These are phyloP conservation scores for Macadamia integrifolia DNA, from an alignment of 164 flowering plant genomes.

Conservation along the genomic window DNA sequence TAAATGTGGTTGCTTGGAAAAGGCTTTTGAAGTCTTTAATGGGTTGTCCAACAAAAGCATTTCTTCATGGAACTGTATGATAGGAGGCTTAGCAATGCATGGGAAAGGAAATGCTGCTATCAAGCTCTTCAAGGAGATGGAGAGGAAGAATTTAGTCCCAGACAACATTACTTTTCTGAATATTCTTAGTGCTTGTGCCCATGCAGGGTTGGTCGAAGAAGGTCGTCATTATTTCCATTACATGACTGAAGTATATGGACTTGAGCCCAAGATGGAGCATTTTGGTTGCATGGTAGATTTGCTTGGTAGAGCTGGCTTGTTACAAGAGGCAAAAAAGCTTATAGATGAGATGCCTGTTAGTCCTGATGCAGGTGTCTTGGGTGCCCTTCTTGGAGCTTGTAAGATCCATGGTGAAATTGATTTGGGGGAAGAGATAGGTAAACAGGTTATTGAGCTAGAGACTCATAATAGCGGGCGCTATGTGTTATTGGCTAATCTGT, in stretches of 20 bases:
- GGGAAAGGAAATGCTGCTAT: neutral
- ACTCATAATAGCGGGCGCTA: slow-evolving; percentile 1
- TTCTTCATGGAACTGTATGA: neutral
- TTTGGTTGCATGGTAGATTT: slow-evolving; percentile 1
- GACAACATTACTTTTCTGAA: slow-evolving; percentile 1
- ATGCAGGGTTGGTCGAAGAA: neutral
- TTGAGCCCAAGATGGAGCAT: slow-evolving; percentile 2
- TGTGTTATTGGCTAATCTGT: neutral
- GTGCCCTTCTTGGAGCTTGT: slow-evolving; percentile 1
- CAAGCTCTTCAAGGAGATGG: neutral
- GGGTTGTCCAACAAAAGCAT: neutral
- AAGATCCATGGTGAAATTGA: neutral
- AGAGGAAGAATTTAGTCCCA: neutral
- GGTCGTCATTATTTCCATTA: neutral
- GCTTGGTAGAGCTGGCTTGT: neutral
- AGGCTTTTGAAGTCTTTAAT: neutral
- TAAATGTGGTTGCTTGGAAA: neutral
- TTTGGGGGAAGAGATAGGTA: neutral
- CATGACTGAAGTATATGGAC: neutral
- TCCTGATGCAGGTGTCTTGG: slow-evolving; percentile 2
- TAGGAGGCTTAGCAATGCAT: slow-evolving; percentile 1
- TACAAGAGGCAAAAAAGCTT: neutral
- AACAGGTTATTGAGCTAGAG: neutral
- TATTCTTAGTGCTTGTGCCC: neutral
- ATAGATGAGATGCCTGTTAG: neutral